Conservation (phyloP, 1,284 basidiomycete genomes). For the Singerocomus inundabilis region DNA sequence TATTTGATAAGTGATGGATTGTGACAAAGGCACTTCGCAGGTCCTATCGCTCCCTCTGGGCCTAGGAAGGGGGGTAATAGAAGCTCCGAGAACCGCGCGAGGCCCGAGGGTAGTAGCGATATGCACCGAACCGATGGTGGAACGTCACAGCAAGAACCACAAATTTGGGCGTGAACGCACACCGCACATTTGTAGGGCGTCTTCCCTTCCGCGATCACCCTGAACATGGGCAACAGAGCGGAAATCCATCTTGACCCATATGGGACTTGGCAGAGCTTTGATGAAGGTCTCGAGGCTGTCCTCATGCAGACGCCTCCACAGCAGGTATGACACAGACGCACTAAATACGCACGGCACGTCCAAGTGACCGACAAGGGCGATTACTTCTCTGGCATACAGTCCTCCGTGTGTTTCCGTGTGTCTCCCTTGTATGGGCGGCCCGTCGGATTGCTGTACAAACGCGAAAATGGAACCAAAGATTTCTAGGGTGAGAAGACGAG, state of each 20-base stretch:
- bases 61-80: constrained; percentile 18
- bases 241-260: neutral
- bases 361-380: constrained; percentile 6
- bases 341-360: constrained; percentile 14
- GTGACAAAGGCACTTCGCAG: constrained; percentile 1
- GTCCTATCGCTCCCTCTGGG: constrained; percentile 13
- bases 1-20: constrained; percentile 8
- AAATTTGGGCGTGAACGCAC: constrained; percentile 7
- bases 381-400: neutral
- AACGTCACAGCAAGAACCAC: constrained; percentile 1
- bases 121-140: constrained; percentile 1
- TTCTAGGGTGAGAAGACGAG: constrained; percentile 2
- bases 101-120: constrained; percentile 4
- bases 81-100: constrained; percentile 1
- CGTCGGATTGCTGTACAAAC: constrained; percentile 5
- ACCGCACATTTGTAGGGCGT: constrained; percentile 16
- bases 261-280: constrained; percentile 9
- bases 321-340: constrained; percentile 12
- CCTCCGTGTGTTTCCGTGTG: neutral
- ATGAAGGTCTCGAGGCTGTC: constrained; percentile 19
- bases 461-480: constrained; percentile 4
- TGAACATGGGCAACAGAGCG: constrained; percentile 10
- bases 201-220: constrained; percentile 9
- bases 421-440: neutral
- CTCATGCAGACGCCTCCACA: constrained; percentile 14